These are phyloP conservation scores for Metroxylon sagu DNA, from an alignment of 176 grass and related monocot genomes.

Conservation along the genomic window DNA sequence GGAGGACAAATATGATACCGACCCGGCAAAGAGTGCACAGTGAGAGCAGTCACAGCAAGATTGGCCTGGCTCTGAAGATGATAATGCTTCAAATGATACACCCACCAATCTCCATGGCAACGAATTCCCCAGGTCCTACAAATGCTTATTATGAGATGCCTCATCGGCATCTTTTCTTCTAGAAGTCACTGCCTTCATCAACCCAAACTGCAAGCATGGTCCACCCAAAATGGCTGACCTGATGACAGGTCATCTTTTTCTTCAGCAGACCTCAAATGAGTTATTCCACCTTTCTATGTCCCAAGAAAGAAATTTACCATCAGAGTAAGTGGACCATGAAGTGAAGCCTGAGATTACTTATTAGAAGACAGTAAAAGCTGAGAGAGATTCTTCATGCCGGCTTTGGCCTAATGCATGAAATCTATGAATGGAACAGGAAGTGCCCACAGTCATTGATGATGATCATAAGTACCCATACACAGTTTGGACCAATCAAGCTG, in stretches of 20 bases:
- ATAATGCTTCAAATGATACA: constrained; percentile 17
- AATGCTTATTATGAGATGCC: constrained; percentile 38
- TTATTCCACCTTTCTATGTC: constrained; percentile 16
- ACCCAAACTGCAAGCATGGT: constrained; percentile 33
- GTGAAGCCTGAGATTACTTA: background rate
- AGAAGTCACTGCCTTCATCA: constrained; percentile 34
- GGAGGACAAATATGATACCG: constrained; percentile 5
- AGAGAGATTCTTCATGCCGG: no score
- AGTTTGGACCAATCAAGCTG: no score
- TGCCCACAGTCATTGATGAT: no score
- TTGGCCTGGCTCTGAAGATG: constrained; percentile 16
- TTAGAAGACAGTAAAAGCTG: no score
- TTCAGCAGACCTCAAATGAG: constrained; percentile 8
- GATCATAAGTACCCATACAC: no score
- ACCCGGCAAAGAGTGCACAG: constrained; percentile 7
- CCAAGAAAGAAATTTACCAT: constrained; percentile 12
- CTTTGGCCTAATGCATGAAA: no score
- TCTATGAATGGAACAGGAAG: no score
- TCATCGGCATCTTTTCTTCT: no score
- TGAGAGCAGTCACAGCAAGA: constrained; percentile 19
- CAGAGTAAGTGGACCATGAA: constrained; percentile 15
- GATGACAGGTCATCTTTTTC: constrained; percentile 23
- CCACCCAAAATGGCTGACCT: constrained; percentile 28
- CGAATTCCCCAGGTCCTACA: constrained; percentile 26
- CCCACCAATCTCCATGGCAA: constrained; percentile 11